phyloP scores from a whole-genome alignment of 257 asterid species.

The Jaltomata sinuosa region DNA sequence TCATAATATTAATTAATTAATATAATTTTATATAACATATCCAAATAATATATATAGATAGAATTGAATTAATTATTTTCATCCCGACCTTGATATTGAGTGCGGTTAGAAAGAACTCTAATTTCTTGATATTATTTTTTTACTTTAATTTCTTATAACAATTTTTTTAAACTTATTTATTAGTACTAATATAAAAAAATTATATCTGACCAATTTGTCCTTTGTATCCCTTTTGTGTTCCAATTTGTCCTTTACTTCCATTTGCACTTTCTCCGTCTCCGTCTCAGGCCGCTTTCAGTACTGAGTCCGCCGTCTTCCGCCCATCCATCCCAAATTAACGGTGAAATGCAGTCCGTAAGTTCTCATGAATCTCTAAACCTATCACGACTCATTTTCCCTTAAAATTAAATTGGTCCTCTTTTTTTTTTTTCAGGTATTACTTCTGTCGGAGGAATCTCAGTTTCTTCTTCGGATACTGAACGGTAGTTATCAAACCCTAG shows the following conservation, averaged over 20 bases:
- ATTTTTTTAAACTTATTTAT: no score
- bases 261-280: neutral
- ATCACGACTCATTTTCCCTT: neutral
- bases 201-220: neutral
- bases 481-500: slow-evolving; percentile 48
- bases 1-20: no score
- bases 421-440: slow-evolving; percentile 24
- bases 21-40: no score
- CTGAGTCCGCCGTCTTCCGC: neutral
- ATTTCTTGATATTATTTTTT: no score
- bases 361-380: neutral
- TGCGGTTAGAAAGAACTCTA: no score
- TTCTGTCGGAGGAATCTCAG: slow-evolving; percentile 48
- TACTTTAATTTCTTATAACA: no score
- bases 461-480: slow-evolving; percentile 44
- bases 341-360: neutral
- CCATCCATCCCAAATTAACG: neutral
- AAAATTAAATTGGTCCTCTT: neutral
- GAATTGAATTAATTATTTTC: no score
- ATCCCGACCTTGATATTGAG: no score
- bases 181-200: neutral
- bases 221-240: neutral
- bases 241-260: neutral
- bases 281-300: neutral
- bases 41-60: no score